Percentiles rank a stretch among this genome's conserved stretches.
phyloP scores from a whole-genome alignment of 2,329 filamentous ascomycete species.

The Metarhizium sp. region DNA sequence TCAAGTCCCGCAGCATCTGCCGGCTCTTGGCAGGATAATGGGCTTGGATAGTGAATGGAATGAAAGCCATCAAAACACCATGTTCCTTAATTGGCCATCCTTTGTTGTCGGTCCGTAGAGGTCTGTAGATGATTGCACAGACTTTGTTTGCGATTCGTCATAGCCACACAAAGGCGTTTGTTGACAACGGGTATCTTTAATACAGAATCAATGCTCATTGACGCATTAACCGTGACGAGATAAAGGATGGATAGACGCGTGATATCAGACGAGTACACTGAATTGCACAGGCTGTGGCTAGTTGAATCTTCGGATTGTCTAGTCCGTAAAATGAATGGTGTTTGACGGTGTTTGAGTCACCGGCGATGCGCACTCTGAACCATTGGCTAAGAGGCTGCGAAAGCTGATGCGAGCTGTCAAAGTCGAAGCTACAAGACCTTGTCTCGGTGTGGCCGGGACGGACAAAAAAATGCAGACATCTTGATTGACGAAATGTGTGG shows the following conservation, averaged over 20 bases:
- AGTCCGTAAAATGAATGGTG: not conserved
- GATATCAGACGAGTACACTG: not conserved
- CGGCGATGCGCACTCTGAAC: conserved; percentile 6
- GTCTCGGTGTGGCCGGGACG: too few species aligned
- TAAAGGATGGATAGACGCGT: not conserved
- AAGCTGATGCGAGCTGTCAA: too few species aligned
- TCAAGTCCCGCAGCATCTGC: too few species aligned
- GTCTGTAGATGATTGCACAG: not conserved
- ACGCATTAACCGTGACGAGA: not conserved
- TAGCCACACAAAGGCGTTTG: too few species aligned
- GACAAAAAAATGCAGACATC: not conserved
- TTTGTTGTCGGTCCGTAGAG: not conserved
- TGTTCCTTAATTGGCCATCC: not conserved
- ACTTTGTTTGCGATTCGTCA: too few species aligned
- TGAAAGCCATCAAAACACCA: not conserved
- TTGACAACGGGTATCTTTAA: too few species aligned
- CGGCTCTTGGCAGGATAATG: too few species aligned
- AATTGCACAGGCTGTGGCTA: not conserved
- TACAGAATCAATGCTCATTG: not conserved
- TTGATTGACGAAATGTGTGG: not conserved
- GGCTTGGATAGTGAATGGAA: too few species aligned
- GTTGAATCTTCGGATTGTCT: not conserved
- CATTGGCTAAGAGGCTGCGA: not conserved
- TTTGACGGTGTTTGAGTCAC: conserved; percentile 9
- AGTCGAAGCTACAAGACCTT: too few species aligned